Conservation (phyloP, 1,284 basidiomycete species). For the Cryptococcus jaspeensis region DNA sequence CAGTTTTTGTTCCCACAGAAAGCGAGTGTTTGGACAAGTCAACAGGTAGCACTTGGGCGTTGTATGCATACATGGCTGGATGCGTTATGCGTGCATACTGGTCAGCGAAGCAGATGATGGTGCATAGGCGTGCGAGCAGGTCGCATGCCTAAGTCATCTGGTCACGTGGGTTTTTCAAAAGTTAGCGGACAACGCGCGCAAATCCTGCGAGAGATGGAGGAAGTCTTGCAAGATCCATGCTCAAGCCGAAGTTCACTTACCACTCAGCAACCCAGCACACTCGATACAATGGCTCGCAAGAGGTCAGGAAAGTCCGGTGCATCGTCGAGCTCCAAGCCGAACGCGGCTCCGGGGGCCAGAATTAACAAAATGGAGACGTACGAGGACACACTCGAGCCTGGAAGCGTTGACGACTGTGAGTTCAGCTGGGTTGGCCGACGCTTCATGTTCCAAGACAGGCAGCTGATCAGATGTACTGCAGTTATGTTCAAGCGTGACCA, state of each 20-base stretch:
- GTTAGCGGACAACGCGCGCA: not conserved
- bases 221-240: not conserved
- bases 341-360: conserved; percentile 25
- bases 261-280: not conserved
- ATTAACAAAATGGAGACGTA: conserved; percentile 47
- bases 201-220: not conserved
- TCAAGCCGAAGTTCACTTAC: not conserved
- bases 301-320: conserved; percentile 13
- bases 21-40: conserved; percentile 22
- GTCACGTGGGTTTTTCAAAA: conserved; percentile 13
- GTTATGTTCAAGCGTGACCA: conserved; percentile 63
- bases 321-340: conserved; percentile 11
- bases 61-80: conserved; percentile 4
- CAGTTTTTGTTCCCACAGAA: conserved; percentile 5
- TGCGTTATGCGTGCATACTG: not conserved
- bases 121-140: not conserved
- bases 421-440: not conserved
- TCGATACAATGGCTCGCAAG: conserved; percentile 16
- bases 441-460: not conserved
- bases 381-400: conserved; percentile 51
- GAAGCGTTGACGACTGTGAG: conserved; percentile 52
- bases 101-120: too few species aligned
- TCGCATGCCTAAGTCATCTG: not conserved
- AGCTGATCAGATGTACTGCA: conserved; percentile 9
- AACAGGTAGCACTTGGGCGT: not conserved